Evolutionary conservation across 306 rosid species (phyloP).

Genomic region (Lathyrus oleraceus): DNA sequence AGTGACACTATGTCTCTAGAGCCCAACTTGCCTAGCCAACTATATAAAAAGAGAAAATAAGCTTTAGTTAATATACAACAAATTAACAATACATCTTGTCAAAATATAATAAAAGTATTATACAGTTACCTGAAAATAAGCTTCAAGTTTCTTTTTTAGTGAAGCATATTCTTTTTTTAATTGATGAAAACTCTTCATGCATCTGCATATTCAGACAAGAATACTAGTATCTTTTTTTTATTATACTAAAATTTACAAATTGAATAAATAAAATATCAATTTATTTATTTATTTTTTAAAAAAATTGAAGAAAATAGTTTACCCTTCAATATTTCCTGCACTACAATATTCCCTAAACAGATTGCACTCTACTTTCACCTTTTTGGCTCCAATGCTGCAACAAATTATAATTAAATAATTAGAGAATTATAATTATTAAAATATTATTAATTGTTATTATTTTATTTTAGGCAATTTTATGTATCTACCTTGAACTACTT

Average conservation of each 20-base stretch:
- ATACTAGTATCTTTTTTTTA: constrained; percentile 2
- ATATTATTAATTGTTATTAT: not conserved
- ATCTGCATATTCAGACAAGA: constrained; percentile 50
- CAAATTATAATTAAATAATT: constrained; percentile 34
- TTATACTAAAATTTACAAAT: not conserved
- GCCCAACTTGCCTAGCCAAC: constrained; percentile 72
- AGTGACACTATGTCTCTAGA: not conserved
- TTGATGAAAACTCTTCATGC: constrained; percentile 76
- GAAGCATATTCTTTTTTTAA: constrained; percentile 75
- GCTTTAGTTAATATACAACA: not conserved
- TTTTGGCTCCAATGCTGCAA: constrained; percentile 91
- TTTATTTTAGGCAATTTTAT: not conserved
- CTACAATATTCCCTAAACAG: constrained; percentile 76
- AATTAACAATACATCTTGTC: not conserved
- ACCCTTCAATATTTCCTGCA: constrained; percentile 81
- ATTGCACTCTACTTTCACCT: constrained; percentile 86
- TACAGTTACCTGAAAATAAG: constrained; percentile 75
- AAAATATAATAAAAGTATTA: no score
- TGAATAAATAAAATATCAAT: not conserved
- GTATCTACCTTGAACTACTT: constrained; percentile 81
- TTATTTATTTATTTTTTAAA: not conserved
- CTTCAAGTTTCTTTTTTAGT: constrained; percentile 83
- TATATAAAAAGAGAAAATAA: constrained; percentile 32
- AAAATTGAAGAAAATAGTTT: constrained; percentile 1
- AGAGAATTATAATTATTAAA: not conserved